Evolutionary conservation across 805 yeast species (phyloP).

Genomic region (Millerozyma acaciae): DNA sequence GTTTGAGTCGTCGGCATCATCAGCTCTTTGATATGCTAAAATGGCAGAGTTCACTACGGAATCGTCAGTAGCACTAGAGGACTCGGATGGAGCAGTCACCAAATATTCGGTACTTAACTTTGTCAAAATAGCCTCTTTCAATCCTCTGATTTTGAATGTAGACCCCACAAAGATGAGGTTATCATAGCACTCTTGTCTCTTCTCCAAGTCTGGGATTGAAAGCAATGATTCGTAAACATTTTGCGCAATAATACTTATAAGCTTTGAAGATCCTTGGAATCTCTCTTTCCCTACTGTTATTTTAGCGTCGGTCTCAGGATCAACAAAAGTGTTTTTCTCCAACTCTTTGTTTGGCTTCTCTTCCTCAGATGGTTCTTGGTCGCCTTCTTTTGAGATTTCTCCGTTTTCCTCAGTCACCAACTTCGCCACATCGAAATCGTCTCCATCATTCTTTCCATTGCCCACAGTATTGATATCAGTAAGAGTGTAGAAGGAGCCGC

Average conservation of each 20-base stretch:
- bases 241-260: conserved; percentile 53
- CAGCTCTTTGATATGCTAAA: conserved; percentile 41
- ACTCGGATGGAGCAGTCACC: conserved; percentile 27
- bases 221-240: conserved; percentile 50
- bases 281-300: conserved; percentile 85
- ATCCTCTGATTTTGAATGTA: conserved; percentile 72
- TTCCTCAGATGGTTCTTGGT: conserved; percentile 27
- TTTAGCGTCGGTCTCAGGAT: conserved; percentile 48
- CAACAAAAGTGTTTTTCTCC: conserved; percentile 69
- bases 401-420: conserved; percentile 73
- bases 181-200: conserved; percentile 81
- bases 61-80: conserved; percentile 21
- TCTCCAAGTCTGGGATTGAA: conserved; percentile 62
- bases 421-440: conserved; percentile 83
- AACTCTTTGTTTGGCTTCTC: conserved; percentile 59
- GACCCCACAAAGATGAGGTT: conserved; percentile 76
- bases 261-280: conserved; percentile 69
- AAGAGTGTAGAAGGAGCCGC: conserved; percentile 57
- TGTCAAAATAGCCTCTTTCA: conserved; percentile 63
- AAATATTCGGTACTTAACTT: conserved; percentile 55
- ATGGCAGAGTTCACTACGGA: conserved; percentile 36
- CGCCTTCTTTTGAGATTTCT: conserved; percentile 49
- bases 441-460: conserved; percentile 42
- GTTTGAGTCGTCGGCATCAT: conserved; percentile 23
- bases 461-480: conserved; percentile 40